Evolutionary conservation across 345 rosid genomes (phyloP).

Genomic region (Populus simonii): DNA sequence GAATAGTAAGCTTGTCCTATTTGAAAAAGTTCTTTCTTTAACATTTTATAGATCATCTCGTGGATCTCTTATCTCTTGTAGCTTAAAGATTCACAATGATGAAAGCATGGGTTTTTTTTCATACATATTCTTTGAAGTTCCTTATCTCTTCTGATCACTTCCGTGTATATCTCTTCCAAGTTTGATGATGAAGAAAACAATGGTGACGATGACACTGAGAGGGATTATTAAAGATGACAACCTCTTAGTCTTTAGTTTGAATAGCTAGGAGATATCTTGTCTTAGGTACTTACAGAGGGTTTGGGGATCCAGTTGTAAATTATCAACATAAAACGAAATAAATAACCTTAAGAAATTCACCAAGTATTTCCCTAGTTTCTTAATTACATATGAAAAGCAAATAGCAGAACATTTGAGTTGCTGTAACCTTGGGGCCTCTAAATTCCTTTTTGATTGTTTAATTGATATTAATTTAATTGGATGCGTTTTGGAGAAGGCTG

Average conservation of each 20-base stretch:
- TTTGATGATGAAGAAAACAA: not conserved
- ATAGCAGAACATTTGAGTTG: not conserved
- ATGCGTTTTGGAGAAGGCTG: not conserved
- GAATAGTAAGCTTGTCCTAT: slow-evolving; percentile 19
- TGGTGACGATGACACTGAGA: not conserved
- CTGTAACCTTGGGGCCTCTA: not conserved
- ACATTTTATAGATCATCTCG: not conserved
- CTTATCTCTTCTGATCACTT: not conserved
- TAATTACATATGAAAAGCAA: not conserved
- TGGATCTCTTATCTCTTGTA: not conserved
- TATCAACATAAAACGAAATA: not conserved
- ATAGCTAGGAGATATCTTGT: too few relatives aligned
- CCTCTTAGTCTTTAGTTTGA: not conserved
- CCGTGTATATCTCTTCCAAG: not conserved
- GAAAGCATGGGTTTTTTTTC: not conserved
- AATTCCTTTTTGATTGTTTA: not conserved
- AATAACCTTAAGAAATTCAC: not conserved
- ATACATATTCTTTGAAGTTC: not conserved
- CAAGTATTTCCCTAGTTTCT: not conserved
- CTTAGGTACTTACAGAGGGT: not conserved
- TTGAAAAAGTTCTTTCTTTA: not conserved
- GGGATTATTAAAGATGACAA: not conserved
- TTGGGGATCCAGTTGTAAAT: not conserved
- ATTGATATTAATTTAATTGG: not conserved
- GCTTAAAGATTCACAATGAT: not conserved